Evolutionary conservation across 2,329 filamentous ascomycete genomes (phyloP).

Genomic region (Exophiala sideris): DNA sequence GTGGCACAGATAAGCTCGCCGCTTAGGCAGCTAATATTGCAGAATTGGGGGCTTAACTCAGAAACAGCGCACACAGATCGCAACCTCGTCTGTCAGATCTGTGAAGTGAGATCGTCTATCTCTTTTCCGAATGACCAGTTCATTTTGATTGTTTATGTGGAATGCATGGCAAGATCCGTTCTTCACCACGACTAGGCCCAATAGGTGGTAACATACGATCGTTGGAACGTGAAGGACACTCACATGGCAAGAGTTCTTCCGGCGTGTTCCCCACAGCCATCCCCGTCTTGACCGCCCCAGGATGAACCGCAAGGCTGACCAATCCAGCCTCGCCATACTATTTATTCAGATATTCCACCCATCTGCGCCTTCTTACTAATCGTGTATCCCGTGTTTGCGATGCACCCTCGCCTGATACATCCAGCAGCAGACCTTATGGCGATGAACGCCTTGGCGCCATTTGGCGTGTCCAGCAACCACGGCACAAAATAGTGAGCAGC

Average conservation of each 20-base stretch:
- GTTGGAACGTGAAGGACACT: background rate
- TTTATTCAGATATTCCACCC: conserved; percentile 38
- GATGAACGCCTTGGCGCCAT: conserved; percentile 33
- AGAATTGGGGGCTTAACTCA: conserved; percentile 21
- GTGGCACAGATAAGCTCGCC: conserved; percentile 20
- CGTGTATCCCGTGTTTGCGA: conserved; percentile 40
- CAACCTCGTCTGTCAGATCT: conserved; percentile 28
- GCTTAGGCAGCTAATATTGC: conserved; percentile 17
- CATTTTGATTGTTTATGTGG: too few relatives aligned
- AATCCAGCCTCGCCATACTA: conserved; percentile 32
- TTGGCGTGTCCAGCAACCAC: conserved; percentile 30
- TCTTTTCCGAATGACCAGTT: too few relatives aligned
- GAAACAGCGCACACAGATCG: conserved; percentile 29
- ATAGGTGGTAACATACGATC: too few relatives aligned
- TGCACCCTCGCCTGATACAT: conserved; percentile 37
- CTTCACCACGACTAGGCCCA: background rate
- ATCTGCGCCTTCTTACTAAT: conserved; percentile 38
- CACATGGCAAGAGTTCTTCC: conserved; percentile 23
- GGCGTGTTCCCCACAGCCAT: conserved; percentile 33
- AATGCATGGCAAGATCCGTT: background rate
- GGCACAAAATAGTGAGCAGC: conserved; percentile 37
- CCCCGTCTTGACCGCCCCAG: conserved; percentile 37
- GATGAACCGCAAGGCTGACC: conserved; percentile 35
- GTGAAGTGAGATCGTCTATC: too few relatives aligned
- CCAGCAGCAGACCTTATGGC: conserved; percentile 33